Base-by-base conservation (phyloP, 441 rosid species). In the Erodium chrysanthum region DNA sequence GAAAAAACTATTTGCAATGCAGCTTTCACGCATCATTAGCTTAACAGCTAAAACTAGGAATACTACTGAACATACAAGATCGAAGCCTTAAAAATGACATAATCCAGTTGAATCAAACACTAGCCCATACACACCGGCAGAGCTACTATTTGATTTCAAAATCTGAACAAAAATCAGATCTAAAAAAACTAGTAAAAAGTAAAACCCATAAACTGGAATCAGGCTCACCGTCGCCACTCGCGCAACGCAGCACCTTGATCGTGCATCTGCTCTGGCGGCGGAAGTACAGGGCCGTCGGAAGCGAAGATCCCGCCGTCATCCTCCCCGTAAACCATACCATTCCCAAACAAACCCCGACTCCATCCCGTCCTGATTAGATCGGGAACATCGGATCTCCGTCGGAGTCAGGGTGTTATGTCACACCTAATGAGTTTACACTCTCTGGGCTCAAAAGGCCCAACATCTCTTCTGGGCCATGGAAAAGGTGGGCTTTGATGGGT, bases 201-300 rank as follows among this genome's bases (percentile, higher is more conserved):
- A n/a, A 50, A 50, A 0, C 5, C 15, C 9, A 2, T 11, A 40
- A 40, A 40, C 1, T 40, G 10, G 46, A 11, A 40, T 40, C 46
- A 50, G 17, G 21, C 58, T 50, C 58, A 50, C 59, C 58, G 58
- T 9, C 58, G 58, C 58, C 58, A 50, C 22, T 50, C 58, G 9
- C 22, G 58, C 9, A 50, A 50, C 58, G 58, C 58, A 15, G 22
- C 18, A 15, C 58, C 21, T 50, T 50, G 9, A 6, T 50, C 58
- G 9, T 50, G 58, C 58, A 50, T 50, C 58, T 50, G 58, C 58
- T 50, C 58, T 7, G 58, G 58, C 18, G 58, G 58, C 6, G 58
- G 58, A 5, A 50, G 58, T 2, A 50, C 58, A 4, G 58, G 58
- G 21, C 58, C 58, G 8, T 50, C 58, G 58, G 58, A 50, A 18